Conservation (phyloP, 225 moss, liverwort and hornwort genomes). For the Pseudoscleropodium purum region DNA sequence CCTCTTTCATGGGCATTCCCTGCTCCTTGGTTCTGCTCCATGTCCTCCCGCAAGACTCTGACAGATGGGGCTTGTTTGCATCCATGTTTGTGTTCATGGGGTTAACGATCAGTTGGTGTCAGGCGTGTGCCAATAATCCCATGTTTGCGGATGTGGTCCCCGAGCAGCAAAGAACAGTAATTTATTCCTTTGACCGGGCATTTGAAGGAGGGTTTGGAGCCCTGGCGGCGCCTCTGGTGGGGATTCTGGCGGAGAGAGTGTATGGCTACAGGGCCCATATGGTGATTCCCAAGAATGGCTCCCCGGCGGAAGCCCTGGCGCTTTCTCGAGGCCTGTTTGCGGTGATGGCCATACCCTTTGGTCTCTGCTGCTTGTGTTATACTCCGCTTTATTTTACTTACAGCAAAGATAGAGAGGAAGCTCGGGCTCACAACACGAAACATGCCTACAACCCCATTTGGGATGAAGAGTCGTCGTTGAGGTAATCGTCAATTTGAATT, state of each 20-base stretch:
- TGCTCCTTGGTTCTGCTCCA: conserved; percentile 77
- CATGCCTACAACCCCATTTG: conserved; percentile 29
- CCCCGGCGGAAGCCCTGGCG: conserved; percentile 64
- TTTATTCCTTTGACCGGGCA: conserved; percentile 88
- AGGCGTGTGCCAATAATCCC: conserved; percentile 88
- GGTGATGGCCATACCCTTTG: conserved; percentile 85
- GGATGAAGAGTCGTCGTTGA: conserved; percentile 27
- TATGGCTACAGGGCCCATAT: conserved; percentile 67
- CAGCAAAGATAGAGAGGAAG: conserved; percentile 49
- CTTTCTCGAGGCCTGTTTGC: conserved; percentile 76
- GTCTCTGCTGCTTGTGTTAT: conserved; percentile 79
- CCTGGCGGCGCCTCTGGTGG: conserved; percentile 77
- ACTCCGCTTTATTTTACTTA: conserved; percentile 90
- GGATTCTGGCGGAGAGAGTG: conserved; percentile 76
- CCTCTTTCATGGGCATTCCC: conserved; percentile 88
- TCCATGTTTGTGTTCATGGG: conserved; percentile 60
- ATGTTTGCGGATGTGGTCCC: conserved; percentile 97
- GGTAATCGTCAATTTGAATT: conserved; percentile 1
- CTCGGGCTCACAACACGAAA: conserved; percentile 28
- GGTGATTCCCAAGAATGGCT: conserved; percentile 56
- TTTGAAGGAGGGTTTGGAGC: conserved; percentile 88
- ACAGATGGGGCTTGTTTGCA: conserved; percentile 58
- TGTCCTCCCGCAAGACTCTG: conserved; percentile 57
- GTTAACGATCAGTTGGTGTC: conserved; percentile 87
- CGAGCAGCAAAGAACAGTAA: conserved; percentile 71